phyloP scores from a whole-genome alignment of 2,329 filamentous ascomycete species.

The Hypomyces rosellus region DNA sequence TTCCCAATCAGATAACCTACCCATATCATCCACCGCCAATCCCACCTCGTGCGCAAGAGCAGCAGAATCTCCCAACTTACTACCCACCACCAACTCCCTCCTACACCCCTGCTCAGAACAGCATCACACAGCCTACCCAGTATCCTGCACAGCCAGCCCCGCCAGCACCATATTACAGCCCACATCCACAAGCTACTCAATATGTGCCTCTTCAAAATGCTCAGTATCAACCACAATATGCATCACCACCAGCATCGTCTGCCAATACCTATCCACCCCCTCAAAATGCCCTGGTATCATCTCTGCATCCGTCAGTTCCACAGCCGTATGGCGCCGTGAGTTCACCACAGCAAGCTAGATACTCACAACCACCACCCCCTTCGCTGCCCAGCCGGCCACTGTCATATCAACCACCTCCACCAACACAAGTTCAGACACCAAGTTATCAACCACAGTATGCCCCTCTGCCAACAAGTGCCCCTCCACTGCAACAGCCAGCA shows the following conservation, averaged over 20 bases:
- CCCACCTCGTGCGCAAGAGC: not conserved
- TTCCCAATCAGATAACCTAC: too few relatives aligned
- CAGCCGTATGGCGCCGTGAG: not conserved
- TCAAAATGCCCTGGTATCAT: too few relatives aligned
- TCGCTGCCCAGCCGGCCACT: slow-evolving; percentile 1
- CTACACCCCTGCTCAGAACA: not conserved
- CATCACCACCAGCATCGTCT: not conserved
- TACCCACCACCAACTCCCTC: not conserved
- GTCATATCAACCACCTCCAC: not conserved
- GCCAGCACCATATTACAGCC: not conserved
- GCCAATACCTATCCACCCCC: too few relatives aligned
- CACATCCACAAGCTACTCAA: not conserved
- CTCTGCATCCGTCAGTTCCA: too few relatives aligned
- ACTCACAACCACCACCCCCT: not conserved
- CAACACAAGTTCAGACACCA: not conserved
- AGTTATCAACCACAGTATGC: not conserved
- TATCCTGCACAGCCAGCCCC: not conserved
- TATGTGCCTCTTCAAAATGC: not conserved
- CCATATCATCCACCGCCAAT: not conserved
- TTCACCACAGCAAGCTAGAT: not conserved
- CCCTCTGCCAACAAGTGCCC: not conserved
- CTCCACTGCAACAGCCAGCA: not conserved
- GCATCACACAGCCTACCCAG: not conserved
- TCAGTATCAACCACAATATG: slow-evolving; percentile 1
- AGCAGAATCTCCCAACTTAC: not conserved